Evolutionary conservation across 305 asterid genomes (phyloP), one percentile per base, ranked within the genome.

Genomic region (Rubia peregrina): DNA sequence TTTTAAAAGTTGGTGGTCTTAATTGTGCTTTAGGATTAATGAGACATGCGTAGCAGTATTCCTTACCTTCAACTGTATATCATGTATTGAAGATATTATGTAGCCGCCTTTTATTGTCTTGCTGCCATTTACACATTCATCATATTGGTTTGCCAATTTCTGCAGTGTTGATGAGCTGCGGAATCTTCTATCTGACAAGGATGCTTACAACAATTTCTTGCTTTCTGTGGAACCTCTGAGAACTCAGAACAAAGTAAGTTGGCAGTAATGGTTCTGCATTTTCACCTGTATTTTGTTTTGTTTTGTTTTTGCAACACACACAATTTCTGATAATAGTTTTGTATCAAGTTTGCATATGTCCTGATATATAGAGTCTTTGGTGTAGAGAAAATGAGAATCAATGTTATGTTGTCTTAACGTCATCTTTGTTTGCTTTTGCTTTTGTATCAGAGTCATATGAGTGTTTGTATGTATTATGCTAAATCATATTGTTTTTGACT

Each of bases 201-300:
- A 81, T 81, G 96, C 91, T 53, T 88, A 88, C 83, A 86, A 85
- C 55, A 89, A 76, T 77, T 88, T 88, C 68, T 79, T 94, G 69
- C 87, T 77, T 74, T 87, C 98, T 24, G 88, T 94, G 71, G 98
- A 91, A 82, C 91, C 95, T n/a, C 90, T 95, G 73, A 90, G 82
- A 82, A 88, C 95, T 74, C 98, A 95, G 75, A 90, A 84, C 78
- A 81, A 86, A 70, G 98, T 94, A 81, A 84, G 92, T 80, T 59
- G 26, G 63, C 26, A 55, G 41, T 13, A 33, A 9, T 59, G 22
- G 33, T 36, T 13, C 4, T 49, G 19, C 33, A 17, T 56, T 65
- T 11, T 13, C 67, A 30, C 61, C 19, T 16, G 8, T 42, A 13
- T n/a, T n/a, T n/a, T n/a, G n/a, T 59, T 55, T 26, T 36, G 16